Evolutionary conservation across 257 asterid species (phyloP), one percentile per base, ranked within the genome.

Genomic region (Solanum microdontum): DNA sequence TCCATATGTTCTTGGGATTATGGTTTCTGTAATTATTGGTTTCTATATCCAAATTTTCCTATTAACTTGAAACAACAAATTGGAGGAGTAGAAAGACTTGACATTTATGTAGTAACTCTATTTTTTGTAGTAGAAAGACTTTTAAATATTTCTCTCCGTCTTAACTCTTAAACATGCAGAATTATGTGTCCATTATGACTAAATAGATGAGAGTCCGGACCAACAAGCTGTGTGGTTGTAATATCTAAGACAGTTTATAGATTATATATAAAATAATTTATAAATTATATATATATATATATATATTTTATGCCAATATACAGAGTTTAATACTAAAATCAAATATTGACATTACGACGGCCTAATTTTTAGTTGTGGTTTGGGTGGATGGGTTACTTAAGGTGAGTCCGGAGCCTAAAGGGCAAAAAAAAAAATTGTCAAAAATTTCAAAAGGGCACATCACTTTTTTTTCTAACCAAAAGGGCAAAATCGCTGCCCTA

Each of bases 11-110:
- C 85, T 93, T 28, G 34, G 90, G 36, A 28, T 86, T 66, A 14
- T 89, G 84, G 85, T 93, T 88, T 90, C 91, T 89, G 88, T 92
- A 36, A n/a, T 90, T 39, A 76, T 91, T 33, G 91, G 88, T 75
- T 58, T 93, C 83, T 92, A 64, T 88, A 91, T 87, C 89, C 96
- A 93, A 89, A 91, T 92, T 88, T 91, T 90, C 17, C 26, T 68
- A 74, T 84, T 89, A 76, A 89, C 87, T 86, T 95, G 92, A 94
- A 89, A 69, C 51, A 39, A 79, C 62, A 33, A 51, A 43, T 30
- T 30, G 62, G 73, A 85, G 51, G 68, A 80, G 39, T 80, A 48
- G 85, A 28, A 80, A 30, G 69, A 48, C 85, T 14, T 28, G 7
- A n/a, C 62, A 17, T 48, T 80, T 48, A 12, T 45, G 14, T 48